Percentiles rank a stretch among this genome's conserved stretches.
phyloP scores from a whole-genome alignment of 2,329 filamentous ascomycete genomes.

The Aureobasidium musti region DNA sequence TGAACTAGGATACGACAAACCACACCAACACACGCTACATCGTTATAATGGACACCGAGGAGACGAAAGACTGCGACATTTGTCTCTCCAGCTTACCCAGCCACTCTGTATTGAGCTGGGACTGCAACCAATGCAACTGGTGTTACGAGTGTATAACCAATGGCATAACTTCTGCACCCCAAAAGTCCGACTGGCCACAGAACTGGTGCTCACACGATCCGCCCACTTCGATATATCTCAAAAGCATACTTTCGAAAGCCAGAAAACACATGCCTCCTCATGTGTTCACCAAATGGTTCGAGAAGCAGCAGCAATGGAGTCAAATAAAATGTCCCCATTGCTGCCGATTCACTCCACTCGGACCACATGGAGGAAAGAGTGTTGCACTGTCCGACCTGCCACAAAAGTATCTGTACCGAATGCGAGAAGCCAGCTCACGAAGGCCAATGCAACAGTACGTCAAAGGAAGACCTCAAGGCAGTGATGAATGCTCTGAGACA shows the following conservation, averaged over 20 bases:
- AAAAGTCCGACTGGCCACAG: constrained; percentile 9
- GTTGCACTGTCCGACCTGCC: not conserved
- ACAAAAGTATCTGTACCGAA: not conserved
- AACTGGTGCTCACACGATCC: not conserved
- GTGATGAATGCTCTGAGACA: not conserved
- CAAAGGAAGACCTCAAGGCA: constrained; percentile 2
- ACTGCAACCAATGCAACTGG: constrained; percentile 11
- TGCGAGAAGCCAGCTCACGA: not conserved
- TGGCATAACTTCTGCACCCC: not conserved
- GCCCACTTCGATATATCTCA: not conserved
- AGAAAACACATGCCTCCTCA: not conserved
- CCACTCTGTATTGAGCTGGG: not conserved
- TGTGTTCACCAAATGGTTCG: not conserved
- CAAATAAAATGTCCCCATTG: not conserved
- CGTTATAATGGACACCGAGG: not conserved
- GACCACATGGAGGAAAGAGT: not conserved
- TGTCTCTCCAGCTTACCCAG: not conserved
- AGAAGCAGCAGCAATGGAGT: not conserved
- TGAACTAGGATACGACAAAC: not conserved
- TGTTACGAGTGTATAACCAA: not conserved
- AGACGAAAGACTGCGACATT: constrained; percentile 3
- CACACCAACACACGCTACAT: not conserved
- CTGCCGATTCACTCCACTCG: not conserved
- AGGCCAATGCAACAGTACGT: not conserved
- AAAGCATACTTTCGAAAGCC: not conserved